Conservation (phyloP, 2,329 filamentous ascomycete species). For the Dissoconium aciculare region DNA sequence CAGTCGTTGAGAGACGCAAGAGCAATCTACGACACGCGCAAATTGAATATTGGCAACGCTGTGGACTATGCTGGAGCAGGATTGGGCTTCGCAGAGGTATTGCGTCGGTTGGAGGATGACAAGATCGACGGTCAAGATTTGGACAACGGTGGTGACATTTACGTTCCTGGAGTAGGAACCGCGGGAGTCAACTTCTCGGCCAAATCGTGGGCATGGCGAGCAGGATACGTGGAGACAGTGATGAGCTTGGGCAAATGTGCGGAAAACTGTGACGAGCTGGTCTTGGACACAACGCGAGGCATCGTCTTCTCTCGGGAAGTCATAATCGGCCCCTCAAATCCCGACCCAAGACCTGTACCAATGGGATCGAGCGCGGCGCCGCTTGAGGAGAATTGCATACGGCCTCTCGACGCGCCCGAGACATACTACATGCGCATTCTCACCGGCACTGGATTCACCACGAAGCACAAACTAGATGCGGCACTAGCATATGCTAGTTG, state of each 20-base stretch:
- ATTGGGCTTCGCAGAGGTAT: slow-evolving; percentile 42
- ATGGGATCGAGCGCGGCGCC: slow-evolving; percentile 48
- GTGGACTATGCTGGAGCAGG: slow-evolving; percentile 58
- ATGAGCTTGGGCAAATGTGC: slow-evolving; percentile 63
- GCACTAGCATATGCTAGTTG: slow-evolving; percentile 72
- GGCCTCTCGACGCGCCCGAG: slow-evolving; percentile 55
- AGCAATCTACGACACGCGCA: slow-evolving; percentile 35
- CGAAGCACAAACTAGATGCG: slow-evolving; percentile 66
- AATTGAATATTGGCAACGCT: slow-evolving; percentile 41
- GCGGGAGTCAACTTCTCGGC: slow-evolving; percentile 52
- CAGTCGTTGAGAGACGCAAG: slow-evolving; percentile 50
- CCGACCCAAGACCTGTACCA: slow-evolving; percentile 57
- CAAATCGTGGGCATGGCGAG: slow-evolving; percentile 71
- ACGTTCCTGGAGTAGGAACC: slow-evolving; percentile 39
- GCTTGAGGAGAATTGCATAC: slow-evolving; percentile 58
- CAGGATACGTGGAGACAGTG: slow-evolving; percentile 70
- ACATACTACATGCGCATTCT: slow-evolving; percentile 69
- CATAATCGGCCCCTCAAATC: slow-evolving; percentile 72
- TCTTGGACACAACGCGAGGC: slow-evolving; percentile 52
- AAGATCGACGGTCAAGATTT: slow-evolving; percentile 54
- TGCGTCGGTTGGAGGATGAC: slow-evolving; percentile 55
- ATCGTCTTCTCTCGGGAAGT: slow-evolving; percentile 57
- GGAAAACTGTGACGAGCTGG: slow-evolving; percentile 68
- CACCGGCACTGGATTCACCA: slow-evolving; percentile 62
- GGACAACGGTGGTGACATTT: slow-evolving; percentile 34